Evolutionary conservation across 805 yeast species (phyloP), one percentile per base, ranked within the genome.

Genomic region (Yamadazyma kitorensis): DNA sequence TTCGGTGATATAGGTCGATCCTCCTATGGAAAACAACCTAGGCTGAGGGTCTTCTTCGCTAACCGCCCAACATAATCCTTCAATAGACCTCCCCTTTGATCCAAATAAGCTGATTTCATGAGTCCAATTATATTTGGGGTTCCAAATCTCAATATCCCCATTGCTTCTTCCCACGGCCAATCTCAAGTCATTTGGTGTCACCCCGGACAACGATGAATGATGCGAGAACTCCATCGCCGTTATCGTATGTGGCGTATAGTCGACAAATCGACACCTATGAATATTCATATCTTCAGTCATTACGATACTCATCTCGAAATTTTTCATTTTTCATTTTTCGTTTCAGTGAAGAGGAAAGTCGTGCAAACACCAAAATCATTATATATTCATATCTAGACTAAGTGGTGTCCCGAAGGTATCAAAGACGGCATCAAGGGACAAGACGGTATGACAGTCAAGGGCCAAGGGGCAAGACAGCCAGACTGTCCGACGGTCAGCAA

Each of bases 101-200:
- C 98, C 97, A 36, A 74, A 76, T 27, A 91, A 68, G 0, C 68
- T 61, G 26, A 63, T 29, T 51, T 93, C 97, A 44, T 86, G 87
- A 34, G 77, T 63, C 97, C 97, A 89, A 49, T 76, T 74, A 41
- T 72, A 69, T 49, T 80, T 70, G 25, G 96, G 96, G 56, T 86
- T 86, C 96, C 98, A 91, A 21, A 93, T 79, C 59, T 93, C 98
- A 39, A 93, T 84, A 51, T 89, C 89, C 24, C 99, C 99, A 54
- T 93, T 89, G 29, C 86, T 76, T 56, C 97, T 74, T 19, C 96
- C 98, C 5, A 91, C 84, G 1, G 98, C 97, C 24, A 93, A 61
- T 40, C 96, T 70, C 36, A 87, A 64, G 39, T 76, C 80, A 16
- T 57, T 59, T 17, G 77, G 80, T 1, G 51, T 51, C 4, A 47